Conservation (phyloP, 805 yeast genomes). For the Kodamaea fukazawae region DNA sequence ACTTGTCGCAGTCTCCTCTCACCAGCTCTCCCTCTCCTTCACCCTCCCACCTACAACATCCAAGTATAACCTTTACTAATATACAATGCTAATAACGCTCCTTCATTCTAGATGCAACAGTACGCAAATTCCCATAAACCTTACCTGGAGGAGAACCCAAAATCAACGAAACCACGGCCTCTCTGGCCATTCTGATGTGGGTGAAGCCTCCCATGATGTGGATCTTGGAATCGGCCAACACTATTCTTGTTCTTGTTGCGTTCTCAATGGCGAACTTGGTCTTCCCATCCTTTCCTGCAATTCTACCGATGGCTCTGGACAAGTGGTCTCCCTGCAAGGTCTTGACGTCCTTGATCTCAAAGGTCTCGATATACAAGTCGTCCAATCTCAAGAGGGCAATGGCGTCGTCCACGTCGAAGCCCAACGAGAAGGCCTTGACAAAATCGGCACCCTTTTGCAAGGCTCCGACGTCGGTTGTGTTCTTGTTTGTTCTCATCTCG, state of each 20-base stretch:
- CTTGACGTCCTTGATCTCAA: slow-evolving; percentile 95
- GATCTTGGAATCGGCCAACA: slow-evolving; percentile 92
- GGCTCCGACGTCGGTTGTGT: slow-evolving; percentile 89
- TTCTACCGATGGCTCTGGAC: slow-evolving; percentile 98
- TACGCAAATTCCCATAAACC: slow-evolving; percentile 94
- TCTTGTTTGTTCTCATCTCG: slow-evolving; percentile 77
- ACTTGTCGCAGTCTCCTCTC: too few relatives aligned
- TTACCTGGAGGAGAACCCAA: slow-evolving; percentile 98
- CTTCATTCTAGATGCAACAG: slow-evolving; percentile 94
- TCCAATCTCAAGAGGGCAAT: slow-evolving; percentile 91
- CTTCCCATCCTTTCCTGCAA: slow-evolving; percentile 99
- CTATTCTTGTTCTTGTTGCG: slow-evolving; percentile 97
- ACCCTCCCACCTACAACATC: too few relatives aligned
- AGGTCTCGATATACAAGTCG: slow-evolving; percentile 94
- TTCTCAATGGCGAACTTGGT: slow-evolving; percentile 98
- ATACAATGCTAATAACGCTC: slow-evolving; percentile 66
- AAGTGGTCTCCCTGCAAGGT: slow-evolving; percentile 94
- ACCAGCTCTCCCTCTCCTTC: too few relatives aligned
- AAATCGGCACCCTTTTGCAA: slow-evolving; percentile 98
- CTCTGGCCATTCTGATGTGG: slow-evolving; percentile 98
- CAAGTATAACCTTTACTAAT: slow-evolving; percentile 1
- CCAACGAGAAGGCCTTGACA: slow-evolving; percentile 90
- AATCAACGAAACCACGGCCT: slow-evolving; percentile 89
- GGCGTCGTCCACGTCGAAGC: slow-evolving; percentile 96
- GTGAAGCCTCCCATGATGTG: slow-evolving; percentile 97